These are phyloP conservation scores for Alternaria infectoria DNA, from an alignment of 2,329 filamentous ascomycete species.

Conservation along the genomic window DNA sequence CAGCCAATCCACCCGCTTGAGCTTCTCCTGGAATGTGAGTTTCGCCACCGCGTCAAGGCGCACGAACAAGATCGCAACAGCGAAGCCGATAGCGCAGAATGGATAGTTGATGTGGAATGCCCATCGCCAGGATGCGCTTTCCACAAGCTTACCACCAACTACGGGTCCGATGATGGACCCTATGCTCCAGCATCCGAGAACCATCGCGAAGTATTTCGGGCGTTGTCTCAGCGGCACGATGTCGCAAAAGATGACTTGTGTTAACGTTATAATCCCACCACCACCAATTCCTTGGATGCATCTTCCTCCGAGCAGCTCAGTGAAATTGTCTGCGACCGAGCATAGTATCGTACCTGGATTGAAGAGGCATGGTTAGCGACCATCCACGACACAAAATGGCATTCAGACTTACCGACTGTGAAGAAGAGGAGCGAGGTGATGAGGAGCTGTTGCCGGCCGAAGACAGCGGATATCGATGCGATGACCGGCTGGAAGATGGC, in stretches of 20 bases:
- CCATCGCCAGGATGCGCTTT: conserved; percentile 64
- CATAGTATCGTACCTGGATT: conserved; percentile 49
- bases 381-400: background rate
- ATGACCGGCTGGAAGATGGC: conserved; percentile 64
- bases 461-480: conserved; percentile 53
- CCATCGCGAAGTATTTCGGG: conserved; percentile 51
- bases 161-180: conserved; percentile 60
- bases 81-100: conserved; percentile 49
- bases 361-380: background rate
- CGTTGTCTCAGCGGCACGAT: conserved; percentile 51
- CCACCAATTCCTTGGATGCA: conserved; percentile 49
- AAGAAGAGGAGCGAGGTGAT: conserved; percentile 52
- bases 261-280: conserved; percentile 50
- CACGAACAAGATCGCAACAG: conserved; percentile 31
- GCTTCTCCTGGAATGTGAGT: conserved; percentile 29
- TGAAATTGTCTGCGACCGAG: conserved; percentile 44
- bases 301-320: conserved; percentile 43
- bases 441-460: conserved; percentile 56
- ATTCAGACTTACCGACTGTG: conserved; percentile 44
- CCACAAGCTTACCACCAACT: conserved; percentile 58
- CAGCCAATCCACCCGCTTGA: conserved; percentile 50
- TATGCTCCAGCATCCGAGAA: conserved; percentile 57
- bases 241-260: conserved; percentile 54
- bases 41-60: conserved; percentile 24
- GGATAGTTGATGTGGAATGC: conserved; percentile 70